Evolutionary conservation across 257 asterid species (phyloP), one percentile per base, ranked within the genome.

Genomic region (Knoxia roxburghii): DNA sequence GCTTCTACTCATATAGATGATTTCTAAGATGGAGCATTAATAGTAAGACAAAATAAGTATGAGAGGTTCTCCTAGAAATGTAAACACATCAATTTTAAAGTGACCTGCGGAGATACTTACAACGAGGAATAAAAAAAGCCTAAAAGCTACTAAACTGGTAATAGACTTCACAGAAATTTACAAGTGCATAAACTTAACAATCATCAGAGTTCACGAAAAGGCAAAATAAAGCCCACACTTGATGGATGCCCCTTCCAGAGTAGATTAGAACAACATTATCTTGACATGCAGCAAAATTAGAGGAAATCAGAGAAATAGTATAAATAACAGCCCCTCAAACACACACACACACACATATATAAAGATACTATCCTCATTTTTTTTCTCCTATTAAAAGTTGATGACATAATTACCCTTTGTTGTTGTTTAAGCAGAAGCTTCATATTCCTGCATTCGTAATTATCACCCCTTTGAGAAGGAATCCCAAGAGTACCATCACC

Each of bases 351-450:
- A 37, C 40, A 56, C 48, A 11, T 15, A 46, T 27, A 14, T 35
- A 0, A 14, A 1, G 21, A 1, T n/a, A n/a, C n/a, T n/a, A n/a
- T n/a, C n/a, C n/a, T n/a, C 32, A 45, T 39, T 21, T 35, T 1
- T 20, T 32, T 21, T 27, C 33, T 15, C 14, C 46, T 7, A 29
- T 27, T 30, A 51, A 57, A 68, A 65, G 30, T 27, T 51, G 65
- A 26, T 24, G 68, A 50, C 67, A 71, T 58, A 57, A 65, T 80
- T 88, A 93, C 99, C 94, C 73, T 86, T 75, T 93, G 97, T 61
- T 88, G 99, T 70, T 93, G 99, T 75, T 84, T 88, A 59, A 93
- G 88, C 70, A 93, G 97, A 72, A 94, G 95, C 88, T 94, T 94
- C 99, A 94, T 94, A 70, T 94, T 94, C 81, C 90, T 79, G 84